These are phyloP conservation scores for Fragaria vesca DNA, from an alignment of 306 rosid genomes.

Conservation along the genomic window DNA sequence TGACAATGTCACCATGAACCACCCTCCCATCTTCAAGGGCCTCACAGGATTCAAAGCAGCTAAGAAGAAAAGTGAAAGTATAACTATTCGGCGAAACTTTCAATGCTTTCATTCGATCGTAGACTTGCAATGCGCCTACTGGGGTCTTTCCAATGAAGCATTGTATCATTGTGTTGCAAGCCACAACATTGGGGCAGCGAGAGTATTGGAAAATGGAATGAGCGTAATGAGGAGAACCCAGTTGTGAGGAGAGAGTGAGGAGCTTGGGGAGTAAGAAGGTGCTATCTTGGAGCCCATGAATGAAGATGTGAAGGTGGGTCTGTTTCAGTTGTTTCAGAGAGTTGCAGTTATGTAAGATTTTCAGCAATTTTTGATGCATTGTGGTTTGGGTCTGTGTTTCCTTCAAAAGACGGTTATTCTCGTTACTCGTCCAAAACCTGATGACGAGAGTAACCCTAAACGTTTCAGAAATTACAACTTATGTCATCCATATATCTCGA, in stretches of 20 bases:
- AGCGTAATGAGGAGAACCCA: constrained; percentile 26
- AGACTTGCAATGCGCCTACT: constrained; percentile 19
- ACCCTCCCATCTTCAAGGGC: constrained; percentile 20
- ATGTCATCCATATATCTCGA: too few relatives aligned
- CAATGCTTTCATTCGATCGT: constrained; percentile 22
- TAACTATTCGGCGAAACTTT: constrained; percentile 23
- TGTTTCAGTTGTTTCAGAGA: constrained; percentile 25
- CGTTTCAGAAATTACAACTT: too few relatives aligned
- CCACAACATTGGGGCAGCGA: constrained; percentile 19
- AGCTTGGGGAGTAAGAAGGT: constrained; percentile 25
- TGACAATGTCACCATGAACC: constrained; percentile 32
- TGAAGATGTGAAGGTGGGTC: constrained; percentile 29
- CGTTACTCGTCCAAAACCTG: too few relatives aligned
- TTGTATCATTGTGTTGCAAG: constrained; percentile 28
- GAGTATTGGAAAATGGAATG: constrained; percentile 10
- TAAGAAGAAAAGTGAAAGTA: constrained; percentile 32
- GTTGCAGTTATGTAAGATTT: constrained; percentile 16
- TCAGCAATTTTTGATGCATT: constrained; percentile 6
- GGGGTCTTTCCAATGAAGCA: constrained; percentile 16
- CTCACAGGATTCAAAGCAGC: constrained; percentile 21
- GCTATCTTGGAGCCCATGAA: constrained; percentile 24
- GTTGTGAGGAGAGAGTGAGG: constrained; percentile 23
- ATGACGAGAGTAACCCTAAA: too few relatives aligned
- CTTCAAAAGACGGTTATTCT: too few relatives aligned
- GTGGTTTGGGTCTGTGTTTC: too few relatives aligned